These are phyloP conservation scores for Ricinus communis DNA, from an alignment of 345 rosid genomes.

Conservation along the genomic window DNA sequence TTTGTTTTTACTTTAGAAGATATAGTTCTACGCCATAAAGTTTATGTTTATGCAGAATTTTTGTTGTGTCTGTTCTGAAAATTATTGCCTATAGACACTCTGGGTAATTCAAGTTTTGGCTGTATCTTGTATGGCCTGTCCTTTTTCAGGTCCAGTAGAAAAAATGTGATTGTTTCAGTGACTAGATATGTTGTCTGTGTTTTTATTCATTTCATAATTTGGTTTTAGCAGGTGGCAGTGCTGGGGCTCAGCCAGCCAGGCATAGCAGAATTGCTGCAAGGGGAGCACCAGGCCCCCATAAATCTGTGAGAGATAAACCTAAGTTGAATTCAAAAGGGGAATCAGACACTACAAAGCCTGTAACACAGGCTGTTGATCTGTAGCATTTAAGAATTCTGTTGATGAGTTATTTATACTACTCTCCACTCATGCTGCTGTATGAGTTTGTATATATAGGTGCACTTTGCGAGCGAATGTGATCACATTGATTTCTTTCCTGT, in stretches of 20 bases:
- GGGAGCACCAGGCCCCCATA: constrained; percentile 36
- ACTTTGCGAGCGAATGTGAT: background rate
- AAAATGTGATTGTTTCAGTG: background rate
- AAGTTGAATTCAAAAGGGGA: constrained; percentile 35
- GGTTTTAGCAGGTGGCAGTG: constrained; percentile 33
- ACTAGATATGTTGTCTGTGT: background rate
- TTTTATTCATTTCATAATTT: constrained; percentile 10
- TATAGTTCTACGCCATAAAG: background rate
- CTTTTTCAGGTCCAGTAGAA: background rate
- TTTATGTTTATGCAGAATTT: background rate
- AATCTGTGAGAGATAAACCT: constrained; percentile 33
- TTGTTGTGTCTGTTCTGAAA: too few species aligned
- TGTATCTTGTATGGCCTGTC: too few species aligned
- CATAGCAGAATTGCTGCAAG: constrained; percentile 33
- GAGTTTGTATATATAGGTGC: constrained; percentile 13
- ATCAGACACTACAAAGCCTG: constrained; percentile 31
- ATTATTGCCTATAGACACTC: too few species aligned
- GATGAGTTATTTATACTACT: background rate
- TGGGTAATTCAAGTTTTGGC: too few species aligned
- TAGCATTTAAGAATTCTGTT: background rate
- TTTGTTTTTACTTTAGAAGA: background rate
- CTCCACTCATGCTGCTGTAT: background rate
- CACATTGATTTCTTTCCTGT: constrained; percentile 1
- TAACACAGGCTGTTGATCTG: constrained; percentile 32
- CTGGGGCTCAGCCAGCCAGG: constrained; percentile 37